Evolutionary conservation across 2,329 filamentous ascomycete species (phyloP).

Genomic region (Fusarium verticillioides): DNA sequence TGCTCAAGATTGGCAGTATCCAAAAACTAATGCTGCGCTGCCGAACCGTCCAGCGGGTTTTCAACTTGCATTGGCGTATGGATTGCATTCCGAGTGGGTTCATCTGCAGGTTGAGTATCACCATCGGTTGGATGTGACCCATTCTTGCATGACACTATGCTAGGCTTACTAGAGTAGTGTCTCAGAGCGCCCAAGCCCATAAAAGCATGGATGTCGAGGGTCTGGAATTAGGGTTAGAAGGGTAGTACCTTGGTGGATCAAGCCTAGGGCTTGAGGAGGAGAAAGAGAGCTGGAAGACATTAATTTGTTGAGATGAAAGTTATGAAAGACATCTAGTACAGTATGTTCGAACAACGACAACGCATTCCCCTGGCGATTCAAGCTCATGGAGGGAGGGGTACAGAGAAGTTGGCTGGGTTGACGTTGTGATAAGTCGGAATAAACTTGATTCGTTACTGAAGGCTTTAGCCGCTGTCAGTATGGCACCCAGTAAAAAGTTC

Average conservation of each 20-base stretch:
- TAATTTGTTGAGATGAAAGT: slow-evolving; percentile 2
- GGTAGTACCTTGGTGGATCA: slow-evolving; percentile 26
- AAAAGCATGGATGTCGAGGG: slow-evolving; percentile 19
- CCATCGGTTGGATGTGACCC: slow-evolving; percentile 35
- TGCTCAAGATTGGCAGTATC: slow-evolving; percentile 19
- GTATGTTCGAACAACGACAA: background rate
- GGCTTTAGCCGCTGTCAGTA: slow-evolving; percentile 26
- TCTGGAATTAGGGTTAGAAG: slow-evolving; percentile 35
- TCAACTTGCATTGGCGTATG: slow-evolving; percentile 29
- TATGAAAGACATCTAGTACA: background rate
- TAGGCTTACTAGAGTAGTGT: slow-evolving; percentile 35
- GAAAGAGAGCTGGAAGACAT: background rate
- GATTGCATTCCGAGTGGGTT: slow-evolving; percentile 27
- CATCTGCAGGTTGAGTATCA: slow-evolving; percentile 30
- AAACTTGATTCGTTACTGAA: slow-evolving; percentile 28
- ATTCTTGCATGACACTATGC: slow-evolving; percentile 28
- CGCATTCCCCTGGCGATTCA: background rate
- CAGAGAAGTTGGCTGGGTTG: slow-evolving; percentile 10
- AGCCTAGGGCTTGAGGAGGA: slow-evolving; percentile 28
- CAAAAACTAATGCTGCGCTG: slow-evolving; percentile 31
- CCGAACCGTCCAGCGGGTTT: slow-evolving; percentile 36
- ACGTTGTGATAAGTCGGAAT: slow-evolving; percentile 16
- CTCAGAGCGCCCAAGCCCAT: slow-evolving; percentile 8
- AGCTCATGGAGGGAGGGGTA: slow-evolving; percentile 11
- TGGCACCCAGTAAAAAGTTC: slow-evolving; percentile 33